Evolutionary conservation across 768 basidiomycete genomes (phyloP).

Genomic region (Mycena epipterygia): DNA sequence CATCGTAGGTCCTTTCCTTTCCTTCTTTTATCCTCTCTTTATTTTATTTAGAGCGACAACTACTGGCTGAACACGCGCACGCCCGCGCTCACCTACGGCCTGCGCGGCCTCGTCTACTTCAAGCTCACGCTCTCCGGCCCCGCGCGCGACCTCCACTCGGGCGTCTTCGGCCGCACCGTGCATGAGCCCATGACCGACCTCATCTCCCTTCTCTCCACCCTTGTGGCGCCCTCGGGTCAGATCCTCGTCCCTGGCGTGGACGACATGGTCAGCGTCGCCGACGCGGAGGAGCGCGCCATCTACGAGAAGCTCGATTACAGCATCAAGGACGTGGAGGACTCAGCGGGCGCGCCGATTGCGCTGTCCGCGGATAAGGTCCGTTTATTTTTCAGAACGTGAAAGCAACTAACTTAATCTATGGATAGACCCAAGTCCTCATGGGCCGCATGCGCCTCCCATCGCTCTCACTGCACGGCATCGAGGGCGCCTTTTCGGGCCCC

Average conservation of each 20-base stretch:
- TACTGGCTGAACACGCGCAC: conserved; percentile 93
- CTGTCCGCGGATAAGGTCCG: conserved; percentile 77
- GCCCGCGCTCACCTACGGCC: conserved; percentile 84
- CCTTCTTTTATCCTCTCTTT: not conserved
- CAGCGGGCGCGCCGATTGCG: conserved; percentile 80
- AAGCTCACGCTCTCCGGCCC: conserved; percentile 87
- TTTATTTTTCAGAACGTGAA: not conserved
- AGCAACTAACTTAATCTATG: no score
- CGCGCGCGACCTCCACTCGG: conserved; percentile 91
- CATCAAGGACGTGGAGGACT: conserved; percentile 14
- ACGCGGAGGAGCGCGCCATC: conserved; percentile 24
- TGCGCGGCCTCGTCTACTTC: conserved; percentile 92
- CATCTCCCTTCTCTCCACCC: conserved; percentile 74
- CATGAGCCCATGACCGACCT: conserved; percentile 89
- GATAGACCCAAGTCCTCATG: conserved; percentile 75
- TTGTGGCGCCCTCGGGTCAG: conserved; percentile 71
- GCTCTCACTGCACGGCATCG: conserved; percentile 94
- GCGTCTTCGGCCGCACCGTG: conserved; percentile 76
- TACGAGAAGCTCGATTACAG: conserved; percentile 24
- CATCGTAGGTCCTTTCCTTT: conserved; percentile 69
- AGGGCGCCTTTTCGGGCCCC: conserved; percentile 90
- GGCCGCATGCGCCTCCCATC: conserved; percentile 93
- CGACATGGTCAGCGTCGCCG: conserved; percentile 63
- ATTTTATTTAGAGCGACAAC: conserved; percentile 79
- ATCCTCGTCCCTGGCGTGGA: conserved; percentile 83